Conservation (phyloP, 192 early-diverging fungal genomes). For the Backusella westeae region DNA sequence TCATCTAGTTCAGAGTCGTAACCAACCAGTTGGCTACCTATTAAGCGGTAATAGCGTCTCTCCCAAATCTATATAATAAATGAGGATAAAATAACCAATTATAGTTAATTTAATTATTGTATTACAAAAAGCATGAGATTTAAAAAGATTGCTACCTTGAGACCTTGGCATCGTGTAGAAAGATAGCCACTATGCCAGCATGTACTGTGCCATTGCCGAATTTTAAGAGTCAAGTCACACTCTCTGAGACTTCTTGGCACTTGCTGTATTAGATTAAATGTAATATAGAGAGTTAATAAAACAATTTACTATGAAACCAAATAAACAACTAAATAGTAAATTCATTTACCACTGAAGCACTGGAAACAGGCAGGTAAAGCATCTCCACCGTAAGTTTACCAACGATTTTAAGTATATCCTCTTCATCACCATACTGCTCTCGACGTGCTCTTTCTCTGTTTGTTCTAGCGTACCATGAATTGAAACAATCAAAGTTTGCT, state of each 20-base stretch:
- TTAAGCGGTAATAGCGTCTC: slow-evolving; percentile 16
- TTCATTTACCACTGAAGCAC: slow-evolving; percentile 17
- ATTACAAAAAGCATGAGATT: neutral
- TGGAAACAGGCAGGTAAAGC: slow-evolving; percentile 27
- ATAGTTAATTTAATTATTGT: neutral
- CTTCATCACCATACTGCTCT: slow-evolving; percentile 24
- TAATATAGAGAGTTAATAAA: neutral
- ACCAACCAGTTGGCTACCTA: slow-evolving; percentile 21
- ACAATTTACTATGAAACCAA: neutral
- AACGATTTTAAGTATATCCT: slow-evolving; percentile 22
- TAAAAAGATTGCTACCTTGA: slow-evolving; percentile 3
- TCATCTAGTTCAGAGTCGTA: slow-evolving; percentile 11
- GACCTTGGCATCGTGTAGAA: slow-evolving; percentile 13
- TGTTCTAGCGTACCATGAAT: slow-evolving; percentile 25
- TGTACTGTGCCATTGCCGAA: slow-evolving; percentile 29
- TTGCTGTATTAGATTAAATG: neutral
- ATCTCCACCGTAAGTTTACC: slow-evolving; percentile 25
- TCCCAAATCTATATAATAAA: slow-evolving; percentile 15
- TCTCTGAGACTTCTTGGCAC: slow-evolving; percentile 26
- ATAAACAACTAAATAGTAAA: neutral
- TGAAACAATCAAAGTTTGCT: slow-evolving; percentile 31
- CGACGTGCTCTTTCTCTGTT: slow-evolving; percentile 10
- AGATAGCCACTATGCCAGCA: slow-evolving; percentile 25
- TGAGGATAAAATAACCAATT: slow-evolving; percentile 1
- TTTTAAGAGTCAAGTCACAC: slow-evolving; percentile 22